These are phyloP conservation scores for Narthecium ossifragum DNA, from an alignment of 106 monocot species.

Conservation along the genomic window DNA sequence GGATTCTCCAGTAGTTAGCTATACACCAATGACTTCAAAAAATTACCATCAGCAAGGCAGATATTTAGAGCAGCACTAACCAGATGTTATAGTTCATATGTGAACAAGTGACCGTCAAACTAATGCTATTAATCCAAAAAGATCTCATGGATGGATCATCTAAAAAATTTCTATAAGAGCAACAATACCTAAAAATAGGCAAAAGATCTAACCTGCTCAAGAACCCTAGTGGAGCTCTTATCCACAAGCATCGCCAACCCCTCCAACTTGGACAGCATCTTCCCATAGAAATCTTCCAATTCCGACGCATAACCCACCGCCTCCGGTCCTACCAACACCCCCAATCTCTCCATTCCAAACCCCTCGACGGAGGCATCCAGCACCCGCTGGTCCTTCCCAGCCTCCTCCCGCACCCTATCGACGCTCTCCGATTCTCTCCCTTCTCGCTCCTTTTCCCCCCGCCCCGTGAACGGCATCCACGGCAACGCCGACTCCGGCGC, in stretches of 20 bases:
- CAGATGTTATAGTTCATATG: too few relatives aligned
- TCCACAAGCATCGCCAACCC: constrained; percentile 44
- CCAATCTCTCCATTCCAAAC: constrained; percentile 33
- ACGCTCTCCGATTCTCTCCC: constrained; percentile 11
- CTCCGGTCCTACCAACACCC: constrained; percentile 24
- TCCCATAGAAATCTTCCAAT: constrained; percentile 51
- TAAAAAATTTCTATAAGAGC: too few relatives aligned
- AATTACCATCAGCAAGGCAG: too few relatives aligned
- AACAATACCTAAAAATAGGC: neutral
- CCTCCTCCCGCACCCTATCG: neutral
- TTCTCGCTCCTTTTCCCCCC: constrained; percentile 3
- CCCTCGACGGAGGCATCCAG: constrained; percentile 29
- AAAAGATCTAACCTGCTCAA: constrained; percentile 45
- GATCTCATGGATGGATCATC: too few relatives aligned
- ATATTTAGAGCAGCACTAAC: too few relatives aligned
- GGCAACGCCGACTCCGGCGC: constrained; percentile 25
- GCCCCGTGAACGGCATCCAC: constrained; percentile 14
- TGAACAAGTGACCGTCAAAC: too few relatives aligned
- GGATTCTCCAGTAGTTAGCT: too few relatives aligned
- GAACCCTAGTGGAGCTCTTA: constrained; percentile 39
- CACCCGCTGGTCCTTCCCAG: constrained; percentile 8
- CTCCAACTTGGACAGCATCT: constrained; percentile 54
- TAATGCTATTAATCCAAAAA: too few relatives aligned
- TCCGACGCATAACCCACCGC: constrained; percentile 24
- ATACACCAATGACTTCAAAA: too few relatives aligned